Percentiles rank a stretch among this genome's conserved stretches.
Conservation (phyloP, 306 rosid species). For the Begonia loranthoides region DNA sequence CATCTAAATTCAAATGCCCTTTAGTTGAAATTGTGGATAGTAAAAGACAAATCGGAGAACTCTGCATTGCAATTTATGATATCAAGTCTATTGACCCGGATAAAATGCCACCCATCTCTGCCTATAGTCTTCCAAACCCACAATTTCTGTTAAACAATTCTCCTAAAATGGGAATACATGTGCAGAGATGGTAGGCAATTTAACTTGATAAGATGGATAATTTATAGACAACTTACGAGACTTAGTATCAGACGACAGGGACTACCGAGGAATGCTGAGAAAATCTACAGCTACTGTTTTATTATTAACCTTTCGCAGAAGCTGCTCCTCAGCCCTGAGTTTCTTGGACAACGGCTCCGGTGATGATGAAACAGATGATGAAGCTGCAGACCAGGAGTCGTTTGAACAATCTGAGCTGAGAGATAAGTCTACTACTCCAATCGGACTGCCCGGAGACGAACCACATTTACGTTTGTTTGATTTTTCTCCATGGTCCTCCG, state of each 20-base stretch:
- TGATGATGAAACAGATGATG: conserved; percentile 61
- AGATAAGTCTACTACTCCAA: conserved; percentile 61
- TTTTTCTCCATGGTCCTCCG: conserved; percentile 11
- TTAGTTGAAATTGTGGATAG: too few relatives aligned
- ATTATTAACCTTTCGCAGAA: conserved; percentile 6
- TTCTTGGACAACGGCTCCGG: conserved; percentile 70
- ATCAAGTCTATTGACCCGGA: conserved; percentile 5
- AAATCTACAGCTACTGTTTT: conserved; percentile 17
- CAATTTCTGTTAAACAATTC: not conserved
- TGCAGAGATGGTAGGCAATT: conserved; percentile 17
- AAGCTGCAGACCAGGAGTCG: conserved; percentile 52
- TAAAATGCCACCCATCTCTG: conserved; percentile 17
- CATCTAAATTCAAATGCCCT: too few relatives aligned
- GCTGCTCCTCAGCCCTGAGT: conserved; percentile 28
- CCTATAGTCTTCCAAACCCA: not conserved
- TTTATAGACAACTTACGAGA: conserved; percentile 4
- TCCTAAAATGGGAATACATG: not conserved
- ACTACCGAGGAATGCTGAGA: conserved; percentile 27
- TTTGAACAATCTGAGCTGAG: conserved; percentile 72
- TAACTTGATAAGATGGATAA: conserved; percentile 5
- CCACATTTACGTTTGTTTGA: conserved; percentile 55
- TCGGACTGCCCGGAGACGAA: conserved; percentile 59
- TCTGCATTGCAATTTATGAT: too few relatives aligned
- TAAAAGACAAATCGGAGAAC: too few relatives aligned
- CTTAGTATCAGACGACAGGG: not conserved